phyloP scores from a whole-genome alignment of 1,284 basidiomycete genomes.

The Ceratobasidium sp. region DNA sequence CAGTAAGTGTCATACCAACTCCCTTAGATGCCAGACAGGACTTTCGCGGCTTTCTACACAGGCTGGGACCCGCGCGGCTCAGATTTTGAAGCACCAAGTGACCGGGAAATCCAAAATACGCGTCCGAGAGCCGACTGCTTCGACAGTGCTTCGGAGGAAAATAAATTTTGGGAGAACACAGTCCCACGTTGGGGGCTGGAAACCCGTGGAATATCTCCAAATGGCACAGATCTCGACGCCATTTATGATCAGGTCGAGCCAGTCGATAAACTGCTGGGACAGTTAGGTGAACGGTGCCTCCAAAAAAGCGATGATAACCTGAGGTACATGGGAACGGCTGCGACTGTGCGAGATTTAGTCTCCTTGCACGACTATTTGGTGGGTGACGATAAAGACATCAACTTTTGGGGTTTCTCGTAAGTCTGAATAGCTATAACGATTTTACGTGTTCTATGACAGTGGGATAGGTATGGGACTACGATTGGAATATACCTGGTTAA shows the following conservation, averaged over 20 bases:
- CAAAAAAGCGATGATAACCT: background rate
- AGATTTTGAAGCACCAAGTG: too few species aligned
- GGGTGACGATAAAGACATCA: background rate
- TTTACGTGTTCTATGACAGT: background rate
- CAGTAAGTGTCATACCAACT: constrained; percentile 9
- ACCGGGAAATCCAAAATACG: background rate
- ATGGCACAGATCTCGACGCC: background rate
- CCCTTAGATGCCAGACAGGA: too few species aligned
- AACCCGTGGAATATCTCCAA: constrained; percentile 16
- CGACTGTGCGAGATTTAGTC: constrained; percentile 38
- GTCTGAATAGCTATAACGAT: background rate
- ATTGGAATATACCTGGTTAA: constrained; percentile 27
- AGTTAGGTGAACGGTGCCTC: constrained; percentile 21
- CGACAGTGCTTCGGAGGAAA: background rate
- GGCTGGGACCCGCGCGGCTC: constrained; percentile 37
- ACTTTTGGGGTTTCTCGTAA: constrained; percentile 46
- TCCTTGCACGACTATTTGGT: constrained; percentile 31
- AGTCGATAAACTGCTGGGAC: constrained; percentile 23
- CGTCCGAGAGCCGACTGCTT: constrained; percentile 26
- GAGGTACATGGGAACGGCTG: constrained; percentile 13
- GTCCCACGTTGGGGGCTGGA: constrained; percentile 20
- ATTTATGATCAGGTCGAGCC: constrained; percentile 24
- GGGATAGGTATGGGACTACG: background rate
- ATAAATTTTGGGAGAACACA: constrained; percentile 27
- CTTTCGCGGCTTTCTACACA: background rate